A percentile compares a stretch with the other conserved stretches of the same genome.
These are phyloP conservation scores for Lepidium africanum DNA, from an alignment of 345 rosid genomes.

Conservation along the genomic window DNA sequence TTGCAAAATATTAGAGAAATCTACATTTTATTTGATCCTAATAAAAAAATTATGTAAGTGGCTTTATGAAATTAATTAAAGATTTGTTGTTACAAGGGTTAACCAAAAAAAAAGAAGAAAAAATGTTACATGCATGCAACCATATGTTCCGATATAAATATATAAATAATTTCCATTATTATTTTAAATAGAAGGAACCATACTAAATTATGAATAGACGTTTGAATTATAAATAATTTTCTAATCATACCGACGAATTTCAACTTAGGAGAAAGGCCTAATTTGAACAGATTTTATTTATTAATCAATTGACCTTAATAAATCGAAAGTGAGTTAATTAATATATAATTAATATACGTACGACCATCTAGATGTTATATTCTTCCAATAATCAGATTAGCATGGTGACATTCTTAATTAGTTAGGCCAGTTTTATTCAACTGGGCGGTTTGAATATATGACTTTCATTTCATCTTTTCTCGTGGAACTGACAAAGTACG, in stretches of 20 bases:
- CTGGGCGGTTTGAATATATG: conserved; percentile 16
- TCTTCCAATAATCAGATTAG: neutral
- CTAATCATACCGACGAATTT: neutral
- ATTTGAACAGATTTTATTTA: conserved; percentile 3
- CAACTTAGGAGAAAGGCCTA: conserved; percentile 5
- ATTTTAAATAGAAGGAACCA: neutral
- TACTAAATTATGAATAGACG: neutral
- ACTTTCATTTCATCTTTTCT: neutral
- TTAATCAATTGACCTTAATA: conserved; percentile 1
- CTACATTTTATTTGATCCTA: neutral
- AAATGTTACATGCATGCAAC: conserved; percentile 9
- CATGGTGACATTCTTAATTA: neutral
- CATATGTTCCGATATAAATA: neutral
- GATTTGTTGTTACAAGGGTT: no score
- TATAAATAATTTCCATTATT: neutral
- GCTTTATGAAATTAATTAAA: neutral
- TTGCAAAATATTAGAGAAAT: neutral
- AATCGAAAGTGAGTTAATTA: neutral
- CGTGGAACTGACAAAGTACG: neutral
- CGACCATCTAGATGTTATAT: conserved; percentile 6
- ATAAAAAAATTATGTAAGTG: neutral
- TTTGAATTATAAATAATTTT: neutral
- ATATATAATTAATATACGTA: neutral
- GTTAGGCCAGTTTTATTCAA: conserved; percentile 20
- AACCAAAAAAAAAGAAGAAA: no score